phyloP scores from a whole-genome alignment of 768 basidiomycete species.

The Leccinum fibrillosum region DNA sequence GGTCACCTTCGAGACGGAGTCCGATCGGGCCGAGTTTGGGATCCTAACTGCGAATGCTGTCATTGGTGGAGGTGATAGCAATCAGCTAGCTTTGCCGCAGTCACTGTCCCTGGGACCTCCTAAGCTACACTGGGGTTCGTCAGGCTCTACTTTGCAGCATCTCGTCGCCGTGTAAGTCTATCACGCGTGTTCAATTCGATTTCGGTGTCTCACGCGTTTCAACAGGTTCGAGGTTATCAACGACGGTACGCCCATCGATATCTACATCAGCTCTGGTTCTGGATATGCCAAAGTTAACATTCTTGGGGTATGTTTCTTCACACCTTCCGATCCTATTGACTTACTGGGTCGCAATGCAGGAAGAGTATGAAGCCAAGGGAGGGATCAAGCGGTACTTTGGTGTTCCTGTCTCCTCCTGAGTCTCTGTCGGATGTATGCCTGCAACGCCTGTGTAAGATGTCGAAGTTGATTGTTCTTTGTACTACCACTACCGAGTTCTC shows the following conservation, averaged over 20 bases:
- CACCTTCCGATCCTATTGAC: background rate
- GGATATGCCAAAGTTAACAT: constrained; percentile 3
- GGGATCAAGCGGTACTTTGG: background rate
- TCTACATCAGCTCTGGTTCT: constrained; percentile 1
- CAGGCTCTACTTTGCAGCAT: background rate
- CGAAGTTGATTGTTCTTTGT: background rate
- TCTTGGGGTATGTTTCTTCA: background rate
- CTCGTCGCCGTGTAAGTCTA: background rate
- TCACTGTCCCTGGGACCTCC: constrained; percentile 1
- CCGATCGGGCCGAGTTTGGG: constrained; percentile 3
- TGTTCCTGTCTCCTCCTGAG: constrained; percentile 1
- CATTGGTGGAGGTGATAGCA: constrained; percentile 3
- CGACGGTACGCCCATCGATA: constrained; percentile 3
- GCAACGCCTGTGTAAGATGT: background rate
- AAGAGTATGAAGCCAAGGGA: background rate
- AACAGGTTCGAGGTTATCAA: background rate
- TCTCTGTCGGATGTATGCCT: background rate
- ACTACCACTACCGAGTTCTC: background rate
- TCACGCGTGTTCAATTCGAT: background rate
- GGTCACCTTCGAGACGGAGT: background rate
- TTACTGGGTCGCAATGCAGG: background rate
- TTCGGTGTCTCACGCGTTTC: background rate
- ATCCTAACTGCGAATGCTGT: constrained; percentile 2
- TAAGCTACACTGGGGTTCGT: background rate
- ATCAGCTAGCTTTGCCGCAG: background rate